Conservation (phyloP, 164 flowering plant species). For the Nelumbo lutea region DNA sequence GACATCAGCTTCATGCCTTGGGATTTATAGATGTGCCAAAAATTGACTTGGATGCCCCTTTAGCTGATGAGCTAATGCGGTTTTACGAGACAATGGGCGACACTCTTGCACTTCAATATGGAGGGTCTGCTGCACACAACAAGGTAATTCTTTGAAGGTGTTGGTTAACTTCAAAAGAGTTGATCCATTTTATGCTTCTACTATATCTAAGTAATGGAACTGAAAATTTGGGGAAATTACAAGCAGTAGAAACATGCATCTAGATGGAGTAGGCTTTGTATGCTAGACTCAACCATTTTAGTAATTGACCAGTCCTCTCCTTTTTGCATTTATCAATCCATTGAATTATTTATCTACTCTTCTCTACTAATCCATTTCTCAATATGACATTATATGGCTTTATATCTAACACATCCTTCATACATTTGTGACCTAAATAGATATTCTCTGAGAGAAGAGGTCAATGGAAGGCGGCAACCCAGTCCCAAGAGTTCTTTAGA, state of each 20-base stretch:
- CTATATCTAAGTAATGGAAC: too few species aligned
- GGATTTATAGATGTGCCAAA: conserved; percentile 32
- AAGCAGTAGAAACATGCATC: neutral
- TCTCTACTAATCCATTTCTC: too few species aligned
- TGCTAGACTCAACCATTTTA: neutral
- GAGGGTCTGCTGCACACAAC: conserved; percentile 77
- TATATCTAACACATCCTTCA: neutral
- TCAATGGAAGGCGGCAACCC: conserved; percentile 77
- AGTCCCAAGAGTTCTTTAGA: conserved; percentile 72
- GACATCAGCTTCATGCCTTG: conserved; percentile 54
- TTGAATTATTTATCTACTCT: too few species aligned
- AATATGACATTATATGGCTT: neutral
- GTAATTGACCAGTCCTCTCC: neutral
- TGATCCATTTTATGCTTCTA: too few species aligned
- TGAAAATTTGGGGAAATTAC: neutral
- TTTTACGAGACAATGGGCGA: conserved; percentile 74
- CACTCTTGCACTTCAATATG: conserved; percentile 73
- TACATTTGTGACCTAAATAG: conserved; percentile 22
- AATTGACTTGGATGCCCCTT: conserved; percentile 40
- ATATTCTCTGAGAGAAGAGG: conserved; percentile 76
- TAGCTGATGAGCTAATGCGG: conserved; percentile 52
- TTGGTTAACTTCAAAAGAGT: too few species aligned
- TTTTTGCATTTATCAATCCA: neutral
- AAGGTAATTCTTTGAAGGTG: neutral
- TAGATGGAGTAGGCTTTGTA: neutral